Evolutionary conservation across 768 basidiomycete genomes (phyloP), one percentile per base, ranked within the genome.

Genomic region (Auricularia heimuer): DNA sequence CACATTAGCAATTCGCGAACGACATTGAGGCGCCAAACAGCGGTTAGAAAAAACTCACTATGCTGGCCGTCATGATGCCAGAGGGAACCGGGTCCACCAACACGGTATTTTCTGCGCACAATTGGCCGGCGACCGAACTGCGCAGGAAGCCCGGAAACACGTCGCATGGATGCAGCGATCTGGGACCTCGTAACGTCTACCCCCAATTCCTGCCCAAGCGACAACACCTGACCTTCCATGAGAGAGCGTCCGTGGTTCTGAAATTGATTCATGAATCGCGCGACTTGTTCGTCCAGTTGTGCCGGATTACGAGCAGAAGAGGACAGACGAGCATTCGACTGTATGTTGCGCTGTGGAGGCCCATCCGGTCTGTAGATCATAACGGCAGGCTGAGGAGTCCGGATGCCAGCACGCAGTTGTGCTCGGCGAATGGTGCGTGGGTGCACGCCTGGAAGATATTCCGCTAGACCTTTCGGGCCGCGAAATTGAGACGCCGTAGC

Each of bases 41-140:
- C 42, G 66, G 64, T 54, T 29, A 29, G 29, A 66, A 66, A 62
- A 56, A 69, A 45, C 51, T 39, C 63, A 60, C 65, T 66, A 54
- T 72, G 73, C 54, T 73, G 67, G n/a, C 65, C 73, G 54, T 70
- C 70, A 62, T 68, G 69, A 63, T 67, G 68, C 72, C 65, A 73
- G 42, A 69, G 70, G 18, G 64, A 66, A 65, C 73, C 67, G 47
- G 65, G 64, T 34, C 65, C 66, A 21, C 66, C 64, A 44, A 69
- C 65, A 18, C 39, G 24, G 63, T 70, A 71, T 64, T 29, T 44
- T 39, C 62, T 8, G 63, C 62, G 56, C 61, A 34, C 8, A 54
- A 68, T 65, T 36, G 65, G 42, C 54, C 39, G 34, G 51, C 63
- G 42, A 33, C 56, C 33, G 60, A 61, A 35, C 34, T 33, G 61